Base-by-base conservation (phyloP, 2,329 filamentous ascomycete genomes). In the Stemphylium beticola region DNA sequence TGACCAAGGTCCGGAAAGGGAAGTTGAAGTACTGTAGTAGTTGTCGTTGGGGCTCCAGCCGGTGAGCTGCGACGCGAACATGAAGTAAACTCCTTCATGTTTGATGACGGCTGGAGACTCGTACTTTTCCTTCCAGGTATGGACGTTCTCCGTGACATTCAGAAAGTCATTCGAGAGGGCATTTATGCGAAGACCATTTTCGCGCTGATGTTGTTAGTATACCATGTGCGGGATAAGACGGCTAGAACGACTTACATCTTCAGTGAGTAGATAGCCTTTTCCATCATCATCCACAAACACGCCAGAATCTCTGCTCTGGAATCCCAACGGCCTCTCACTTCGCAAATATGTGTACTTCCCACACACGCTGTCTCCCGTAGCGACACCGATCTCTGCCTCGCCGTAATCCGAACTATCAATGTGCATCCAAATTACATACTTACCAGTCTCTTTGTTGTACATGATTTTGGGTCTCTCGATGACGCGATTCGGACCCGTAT, bases 381-480 rank as follows among this genome's bases (percentile, higher is more conserved):
- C 87, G 5, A 90, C 84, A 0, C 86, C 87, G 1, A 86, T 84
- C 50, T 83, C 84, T 0, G 87, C 87, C 32, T 88, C 86, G 1
- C 78, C 79, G 61, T 90, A 90, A 65, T 79, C 80, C 26, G 77
- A 77, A 50, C 76, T 81, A 65, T 90, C 87, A 43, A 89, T 87
- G 66, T 90, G 87, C 78, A 89, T 79, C 78, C 85, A 89, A 70
- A 90, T 75, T n/a, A 90, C 86, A 70, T 87, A 90, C 59, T 86
- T 84, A 5, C 71, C 64, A 0, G 86, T 89, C n/a, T 76, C 74
- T 12, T 85, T 82, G 60, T 90, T 90, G 75, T 84, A 88, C 4
- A 90, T 81, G 4, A 90, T 82, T 73, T 90, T 89, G 2, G 87
- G 87, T 17, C 87, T 76, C 71, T 90, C 87, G 2, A 90, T 83